Evolutionary conservation across 192 early-diverging fungal genomes (phyloP), one percentile per base, ranked within the genome.

Genomic region (Glomus cerebriforme): DNA sequence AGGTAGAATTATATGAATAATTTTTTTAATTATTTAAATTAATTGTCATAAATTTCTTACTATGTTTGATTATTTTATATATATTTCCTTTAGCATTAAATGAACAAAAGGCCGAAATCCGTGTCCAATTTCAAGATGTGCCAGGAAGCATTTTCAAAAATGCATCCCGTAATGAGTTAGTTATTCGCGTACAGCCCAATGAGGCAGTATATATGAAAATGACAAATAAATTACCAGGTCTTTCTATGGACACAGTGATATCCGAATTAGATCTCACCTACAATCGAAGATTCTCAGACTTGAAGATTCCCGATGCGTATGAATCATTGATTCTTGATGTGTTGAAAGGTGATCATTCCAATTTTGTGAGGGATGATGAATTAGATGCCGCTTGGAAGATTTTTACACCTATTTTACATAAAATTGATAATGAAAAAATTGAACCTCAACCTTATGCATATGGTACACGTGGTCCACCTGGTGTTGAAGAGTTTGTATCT

Each of bases 161-260:
- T 74, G 78, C 93, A 68, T 87, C 93, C 8, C 93, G 96, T 78
- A 99, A 99, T 85, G 97, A 99, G 86, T 92, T 99, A 54, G 96
- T 99, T 17, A 89, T 98, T 68, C 93, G 96, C 59, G 93, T 99
- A 58, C 95, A 97, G 73, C 98, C 98, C 4, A 89, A 93, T 74
- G 98, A 99, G 82, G 94, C 97, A 2, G 92, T 99, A 19, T 97
- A 98, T 86, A 93, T 98, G 90, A 99, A 99, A 88, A 92, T 96
- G 78, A 95, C 93, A 82, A 97, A 96, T 90, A 99, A 99, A 84
- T 89, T 92, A 71, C 97, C 94, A 17, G 98, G 98, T 22, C 88
- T 98, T 62, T 94, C 94, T 12, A 89, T 90, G 84, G 88, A 93
- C 68, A 90, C 93, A 71, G 90, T 92, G 73, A 93, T 95, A 81